A percentile compares a stretch with the other conserved stretches of the same genome.
These are phyloP conservation scores for Cryphonectria radicalis DNA, from an alignment of 2,329 filamentous ascomycete species.

Conservation along the genomic window DNA sequence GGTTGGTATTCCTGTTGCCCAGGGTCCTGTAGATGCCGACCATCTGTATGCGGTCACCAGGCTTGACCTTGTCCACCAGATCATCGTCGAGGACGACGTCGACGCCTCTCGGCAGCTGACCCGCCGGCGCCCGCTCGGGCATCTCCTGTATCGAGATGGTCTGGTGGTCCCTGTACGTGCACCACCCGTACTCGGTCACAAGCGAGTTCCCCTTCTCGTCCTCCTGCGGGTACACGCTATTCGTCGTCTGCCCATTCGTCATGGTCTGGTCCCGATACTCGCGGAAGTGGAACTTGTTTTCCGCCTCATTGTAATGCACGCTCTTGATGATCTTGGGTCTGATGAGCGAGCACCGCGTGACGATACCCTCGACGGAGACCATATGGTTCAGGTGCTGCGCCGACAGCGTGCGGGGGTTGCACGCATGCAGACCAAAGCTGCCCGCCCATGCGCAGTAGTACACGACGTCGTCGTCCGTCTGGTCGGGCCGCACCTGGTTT, in stretches of 20 bases:
- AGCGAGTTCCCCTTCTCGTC: conserved; percentile 92
- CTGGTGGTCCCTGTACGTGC: conserved; percentile 94
- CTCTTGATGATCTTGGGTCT: conserved; percentile 98
- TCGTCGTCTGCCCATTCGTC: conserved; percentile 86
- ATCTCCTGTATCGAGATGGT: conserved; percentile 99
- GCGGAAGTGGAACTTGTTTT: conserved; percentile 83
- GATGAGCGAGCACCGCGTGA: conserved; percentile 93
- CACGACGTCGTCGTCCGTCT: conserved; percentile 76
- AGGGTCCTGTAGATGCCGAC: conserved; percentile 96
- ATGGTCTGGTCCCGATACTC: conserved; percentile 98
- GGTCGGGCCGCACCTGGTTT: conserved; percentile 69
- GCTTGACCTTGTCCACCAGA: conserved; percentile 91
- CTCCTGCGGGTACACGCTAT: conserved; percentile 91
- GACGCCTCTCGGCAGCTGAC: conserved; percentile 91
- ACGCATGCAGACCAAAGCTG: conserved; percentile 92
- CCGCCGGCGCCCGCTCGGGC: conserved; percentile 94
- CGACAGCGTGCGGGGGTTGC: conserved; percentile 90
- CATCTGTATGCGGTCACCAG: conserved; percentile 92
- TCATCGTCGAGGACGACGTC: conserved; percentile 98
- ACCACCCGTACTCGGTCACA: conserved; percentile 94
- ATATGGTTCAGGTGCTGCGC: conserved; percentile 92
- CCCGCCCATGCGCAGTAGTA: conserved; percentile 99
- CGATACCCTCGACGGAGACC: conserved; percentile 96
- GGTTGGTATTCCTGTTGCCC: conserved; percentile 89
- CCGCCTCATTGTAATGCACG: conserved; percentile 91